Evolutionary conservation across 108 stramenopile species (phyloP).

Genomic region (Mediolabrus comicus): DNA sequence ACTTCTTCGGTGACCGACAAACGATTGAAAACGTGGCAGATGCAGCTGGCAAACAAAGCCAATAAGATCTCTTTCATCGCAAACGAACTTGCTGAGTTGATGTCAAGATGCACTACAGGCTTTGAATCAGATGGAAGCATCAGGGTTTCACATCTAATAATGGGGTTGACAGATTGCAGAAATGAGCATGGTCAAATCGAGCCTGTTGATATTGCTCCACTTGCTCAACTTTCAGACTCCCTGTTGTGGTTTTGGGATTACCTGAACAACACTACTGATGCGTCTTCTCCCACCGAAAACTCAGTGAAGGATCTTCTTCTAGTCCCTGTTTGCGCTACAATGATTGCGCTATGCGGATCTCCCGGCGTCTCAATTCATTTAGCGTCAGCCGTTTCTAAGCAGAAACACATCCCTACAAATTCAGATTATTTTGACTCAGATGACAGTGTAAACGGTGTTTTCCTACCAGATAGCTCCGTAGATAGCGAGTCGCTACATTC

Average conservation of each 20-base stretch:
- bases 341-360: conserved; percentile 71
- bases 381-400: neutral
- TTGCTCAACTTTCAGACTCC: conserved; percentile 36
- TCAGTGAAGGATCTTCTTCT: conserved; percentile 36
- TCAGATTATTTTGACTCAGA: conserved; percentile 79
- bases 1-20: conserved; percentile 35
- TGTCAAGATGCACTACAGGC: conserved; percentile 51
- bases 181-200: neutral
- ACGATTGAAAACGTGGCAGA: conserved; percentile 38
- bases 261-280: conserved; percentile 28
- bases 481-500: conserved; percentile 5
- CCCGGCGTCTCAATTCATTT: conserved; percentile 26
- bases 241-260: conserved; percentile 67
- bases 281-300: conserved; percentile 18
- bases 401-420: conserved; percentile 6
- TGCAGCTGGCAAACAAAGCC: conserved; percentile 42
- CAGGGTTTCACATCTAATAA: conserved; percentile 32
- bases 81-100: conserved; percentile 48
- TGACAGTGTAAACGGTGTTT: conserved; percentile 57
- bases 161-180: conserved; percentile 7
- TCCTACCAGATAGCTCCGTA: conserved; percentile 30
- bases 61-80: conserved; percentile 44
- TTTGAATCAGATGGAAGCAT: conserved; percentile 35
- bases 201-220: neutral
- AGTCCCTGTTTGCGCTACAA: conserved; percentile 53